Base-by-base conservation (phyloP, 495 filamentous ascomycete species). In the Penicillium silybi region DNA sequence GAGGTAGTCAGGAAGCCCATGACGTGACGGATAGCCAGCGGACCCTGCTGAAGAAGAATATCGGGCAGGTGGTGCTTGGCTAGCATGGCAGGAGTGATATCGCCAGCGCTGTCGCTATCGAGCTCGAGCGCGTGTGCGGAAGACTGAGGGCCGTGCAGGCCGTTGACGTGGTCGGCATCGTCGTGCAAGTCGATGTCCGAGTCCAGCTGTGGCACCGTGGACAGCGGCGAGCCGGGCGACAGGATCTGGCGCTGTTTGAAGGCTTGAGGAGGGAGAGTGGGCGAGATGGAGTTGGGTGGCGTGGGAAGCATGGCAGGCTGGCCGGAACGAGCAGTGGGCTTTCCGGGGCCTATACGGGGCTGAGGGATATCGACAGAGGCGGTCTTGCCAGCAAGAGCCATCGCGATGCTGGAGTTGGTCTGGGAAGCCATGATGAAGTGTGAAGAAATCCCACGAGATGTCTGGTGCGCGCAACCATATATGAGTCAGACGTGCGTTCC, bases 261-360 rank as follows among this genome's bases (percentile, higher is more conserved):
- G 59, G 82, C 85, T 53, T 92, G 90, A 41, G 93, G 88, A 58
- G 88, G 85, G 45, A 97, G 81, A 46, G 82, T 85, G 26, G 92
- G 93, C 34, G 92, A 97, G 67, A 97, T 92, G 64, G 93, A 97
- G 74, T 95, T 95, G 46, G 92, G 92, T 62, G 92, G 92, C 71
- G 92, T 97, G 44, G 86, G 92, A 59, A 97, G 84, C 70, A 80
- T 75, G 48, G 63, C 64, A 54, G 79, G 72, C 70, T 79, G 76
- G 57, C 74, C 75, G 48, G 71, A 71, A 73, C 75, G 80, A 67
- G 78, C 69, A 71, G 81, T 63, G 59, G 73, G 71, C 67, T 70
- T 82, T 71, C 77, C 74, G 68, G 80, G 72, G 78, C 80, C 74
- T 69, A 84, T 78, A 58, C 74, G 78, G 37, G 80, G 78, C 68